phyloP scores from a whole-genome alignment of 352 stramenopile species.

The Phytopythium chamaehyphon region DNA sequence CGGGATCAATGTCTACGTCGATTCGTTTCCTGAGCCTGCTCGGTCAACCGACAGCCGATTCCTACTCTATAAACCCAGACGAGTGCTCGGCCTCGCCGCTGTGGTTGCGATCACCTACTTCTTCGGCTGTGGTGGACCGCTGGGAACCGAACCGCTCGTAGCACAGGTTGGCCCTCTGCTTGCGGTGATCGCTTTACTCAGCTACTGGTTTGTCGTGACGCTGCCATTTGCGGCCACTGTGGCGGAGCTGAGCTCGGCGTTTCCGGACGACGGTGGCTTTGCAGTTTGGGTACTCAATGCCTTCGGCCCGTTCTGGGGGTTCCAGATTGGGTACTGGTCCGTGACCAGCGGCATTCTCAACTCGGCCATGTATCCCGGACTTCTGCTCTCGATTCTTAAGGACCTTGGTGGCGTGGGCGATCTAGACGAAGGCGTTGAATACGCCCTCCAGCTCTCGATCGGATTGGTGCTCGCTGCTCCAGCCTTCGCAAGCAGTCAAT shows the following conservation, averaged over 20 bases:
- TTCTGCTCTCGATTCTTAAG: slow-evolving; percentile 9
- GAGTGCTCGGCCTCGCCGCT: slow-evolving; percentile 13
- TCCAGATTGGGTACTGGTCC: slow-evolving; percentile 54
- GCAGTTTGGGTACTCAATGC: slow-evolving; percentile 84
- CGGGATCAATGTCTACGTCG: slow-evolving; percentile 6
- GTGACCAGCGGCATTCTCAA: slow-evolving; percentile 66
- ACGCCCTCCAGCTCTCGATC: slow-evolving; percentile 20
- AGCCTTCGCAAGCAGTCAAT: slow-evolving; percentile 32
- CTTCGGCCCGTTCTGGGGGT: slow-evolving; percentile 76
- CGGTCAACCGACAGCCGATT: slow-evolving; percentile 2
- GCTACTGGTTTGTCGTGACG: slow-evolving; percentile 81
- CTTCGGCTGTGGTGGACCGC: slow-evolving; percentile 10
- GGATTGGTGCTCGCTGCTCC: slow-evolving; percentile 21
- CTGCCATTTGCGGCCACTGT: slow-evolving; percentile 85
- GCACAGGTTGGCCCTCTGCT: slow-evolving; percentile 27
- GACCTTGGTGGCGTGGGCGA: background rate
- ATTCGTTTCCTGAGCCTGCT: slow-evolving; percentile 9
- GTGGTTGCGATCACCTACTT: slow-evolving; percentile 24
- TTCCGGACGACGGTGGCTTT: slow-evolving; percentile 70
- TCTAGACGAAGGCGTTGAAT: slow-evolving; percentile 7
- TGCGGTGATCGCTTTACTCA: slow-evolving; percentile 62
- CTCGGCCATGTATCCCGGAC: slow-evolving; percentile 55
- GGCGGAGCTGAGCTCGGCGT: slow-evolving; percentile 79
- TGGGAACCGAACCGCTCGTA: slow-evolving; percentile 19
- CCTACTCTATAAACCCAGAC: slow-evolving; percentile 7